These are phyloP conservation scores for Coemansia sp. DNA, from an alignment of 192 early-diverging fungal genomes.

Conservation along the genomic window DNA sequence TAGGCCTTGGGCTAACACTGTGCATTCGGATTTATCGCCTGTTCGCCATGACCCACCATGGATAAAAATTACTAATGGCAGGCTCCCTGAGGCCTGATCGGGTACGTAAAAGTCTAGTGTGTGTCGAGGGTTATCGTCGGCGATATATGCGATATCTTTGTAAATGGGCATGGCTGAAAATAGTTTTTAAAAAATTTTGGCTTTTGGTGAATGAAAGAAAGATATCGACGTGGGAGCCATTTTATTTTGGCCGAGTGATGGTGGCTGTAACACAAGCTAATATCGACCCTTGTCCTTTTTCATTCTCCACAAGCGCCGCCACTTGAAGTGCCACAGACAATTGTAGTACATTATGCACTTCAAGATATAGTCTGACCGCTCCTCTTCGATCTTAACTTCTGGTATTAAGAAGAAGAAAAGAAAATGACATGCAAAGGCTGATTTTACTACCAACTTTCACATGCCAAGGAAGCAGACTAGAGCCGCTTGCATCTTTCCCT, in stretches of 20 bases:
- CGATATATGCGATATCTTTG: constrained; percentile 38
- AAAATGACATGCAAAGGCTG: neutral
- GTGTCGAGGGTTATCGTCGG: constrained; percentile 39
- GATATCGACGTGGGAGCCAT: neutral
- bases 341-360: neutral
- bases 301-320: neutral
- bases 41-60: constrained; percentile 90
- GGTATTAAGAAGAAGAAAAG: neutral
- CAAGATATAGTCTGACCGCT: neutral
- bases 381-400: neutral
- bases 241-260: too few species aligned
- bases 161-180: constrained; percentile 13
- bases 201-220: neutral
- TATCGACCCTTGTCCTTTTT: too few species aligned
- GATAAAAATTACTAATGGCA: constrained; percentile 69
- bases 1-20: constrained; percentile 56
- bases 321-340: neutral
- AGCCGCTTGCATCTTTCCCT: neutral
- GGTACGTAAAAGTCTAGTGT: constrained; percentile 68
- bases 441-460: neutral
- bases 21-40: constrained; percentile 70
- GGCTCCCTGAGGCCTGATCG: neutral
- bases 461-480: neutral
- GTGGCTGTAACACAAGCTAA: neutral
- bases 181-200: neutral